Conservation (phyloP, 495 filamentous ascomycete species). For the Penicillium parvum region DNA sequence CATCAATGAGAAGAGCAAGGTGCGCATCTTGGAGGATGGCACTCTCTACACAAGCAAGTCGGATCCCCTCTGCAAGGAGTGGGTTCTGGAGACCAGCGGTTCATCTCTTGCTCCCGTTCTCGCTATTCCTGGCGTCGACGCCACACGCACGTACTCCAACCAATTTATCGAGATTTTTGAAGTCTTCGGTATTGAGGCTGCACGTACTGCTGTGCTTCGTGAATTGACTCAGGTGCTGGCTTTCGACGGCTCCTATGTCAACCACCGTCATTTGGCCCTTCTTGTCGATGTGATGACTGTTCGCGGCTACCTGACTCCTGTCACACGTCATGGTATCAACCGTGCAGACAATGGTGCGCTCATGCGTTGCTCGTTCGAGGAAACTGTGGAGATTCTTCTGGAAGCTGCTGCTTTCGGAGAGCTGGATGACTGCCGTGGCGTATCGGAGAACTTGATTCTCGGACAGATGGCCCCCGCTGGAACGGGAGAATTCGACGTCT, state of each 20-base stretch:
- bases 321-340: conserved; percentile 98
- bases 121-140: conserved; percentile 81
- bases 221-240: conserved; percentile 89
- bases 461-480: conserved; percentile 95
- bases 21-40: conserved; percentile 61
- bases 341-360: conserved; percentile 94
- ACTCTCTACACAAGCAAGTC: conserved; percentile 63
- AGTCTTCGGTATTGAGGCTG: conserved; percentile 94
- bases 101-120: conserved; percentile 80
- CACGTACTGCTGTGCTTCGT: conserved; percentile 74
- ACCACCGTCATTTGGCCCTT: conserved; percentile 95
- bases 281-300: conserved; percentile 98
- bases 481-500: conserved; percentile 89
- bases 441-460: conserved; percentile 98
- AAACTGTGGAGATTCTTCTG: conserved; percentile 95
- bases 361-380: conserved; percentile 99
- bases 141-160: conserved; percentile 88
- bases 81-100: conserved; percentile 91
- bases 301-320: conserved; percentile 85
- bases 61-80: conserved; percentile 74
- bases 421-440: conserved; percentile 93
- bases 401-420: conserved; percentile 93
- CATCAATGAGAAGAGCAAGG: conserved; percentile 72
- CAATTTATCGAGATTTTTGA: conserved; percentile 90
- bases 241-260: conserved; percentile 98